phyloP scores from a whole-genome alignment of 352 stramenopile genomes.

The Phytophthora fragariae region DNA sequence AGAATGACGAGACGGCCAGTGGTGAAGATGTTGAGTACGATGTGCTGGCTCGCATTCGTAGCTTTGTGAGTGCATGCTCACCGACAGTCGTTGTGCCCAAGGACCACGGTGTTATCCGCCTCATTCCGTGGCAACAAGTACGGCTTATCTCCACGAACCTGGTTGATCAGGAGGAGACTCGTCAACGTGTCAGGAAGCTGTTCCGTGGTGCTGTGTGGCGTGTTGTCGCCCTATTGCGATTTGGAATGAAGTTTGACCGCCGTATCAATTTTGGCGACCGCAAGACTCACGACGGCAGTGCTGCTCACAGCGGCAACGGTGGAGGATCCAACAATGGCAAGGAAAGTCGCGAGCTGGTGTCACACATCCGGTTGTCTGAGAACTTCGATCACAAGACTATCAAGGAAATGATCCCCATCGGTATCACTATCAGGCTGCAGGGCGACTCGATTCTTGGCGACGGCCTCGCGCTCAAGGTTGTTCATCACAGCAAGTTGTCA shows the following conservation, averaged over 20 bases:
- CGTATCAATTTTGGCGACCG: constrained; percentile 81
- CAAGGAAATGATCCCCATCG: constrained; percentile 90
- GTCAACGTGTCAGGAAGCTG: constrained; percentile 81
- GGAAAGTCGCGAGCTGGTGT: constrained; percentile 60
- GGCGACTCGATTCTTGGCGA: constrained; percentile 83
- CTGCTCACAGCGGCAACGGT: constrained; percentile 16
- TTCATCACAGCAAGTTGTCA: constrained; percentile 86
- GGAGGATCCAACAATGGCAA: constrained; percentile 25
- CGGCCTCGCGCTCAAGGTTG: constrained; percentile 77
- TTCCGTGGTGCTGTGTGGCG: constrained; percentile 89
- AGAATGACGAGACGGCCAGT: constrained; percentile 73
- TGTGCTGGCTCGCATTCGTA: constrained; percentile 80
- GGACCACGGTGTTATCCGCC: constrained; percentile 78
- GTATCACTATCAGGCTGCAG: constrained; percentile 83
- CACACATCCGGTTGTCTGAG: constrained; percentile 86
- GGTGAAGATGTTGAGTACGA: constrained; percentile 88
- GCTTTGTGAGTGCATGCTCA: constrained; percentile 77
- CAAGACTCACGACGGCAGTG: constrained; percentile 46
- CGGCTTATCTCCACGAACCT: constrained; percentile 90
- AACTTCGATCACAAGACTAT: constrained; percentile 93
- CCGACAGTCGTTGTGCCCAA: constrained; percentile 80
- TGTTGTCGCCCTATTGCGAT: constrained; percentile 86
- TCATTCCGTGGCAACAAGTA: constrained; percentile 79
- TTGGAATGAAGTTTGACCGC: constrained; percentile 89
- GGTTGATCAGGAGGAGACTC: constrained; percentile 86